Evolutionary conservation across 768 basidiomycete genomes (phyloP).

Genomic region (Sarcodon sp.): DNA sequence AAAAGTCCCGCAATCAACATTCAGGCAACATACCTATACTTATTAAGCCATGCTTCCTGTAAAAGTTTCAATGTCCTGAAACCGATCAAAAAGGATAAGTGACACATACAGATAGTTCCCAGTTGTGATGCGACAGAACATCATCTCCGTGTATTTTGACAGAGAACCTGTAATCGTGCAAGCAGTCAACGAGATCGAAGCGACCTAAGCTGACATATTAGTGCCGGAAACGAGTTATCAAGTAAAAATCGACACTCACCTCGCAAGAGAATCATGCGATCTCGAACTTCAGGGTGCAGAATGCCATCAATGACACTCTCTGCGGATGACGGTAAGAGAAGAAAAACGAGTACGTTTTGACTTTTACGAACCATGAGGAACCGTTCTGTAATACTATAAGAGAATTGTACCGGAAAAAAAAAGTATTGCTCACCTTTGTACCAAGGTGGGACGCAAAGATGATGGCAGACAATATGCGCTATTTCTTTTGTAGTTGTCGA

Average conservation of each 20-base stretch:
- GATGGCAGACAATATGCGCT: constrained; percentile 80
- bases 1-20: neutral
- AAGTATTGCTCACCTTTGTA: constrained; percentile 47
- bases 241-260: constrained; percentile 28
- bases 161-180: constrained; percentile 56
- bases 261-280: constrained; percentile 81
- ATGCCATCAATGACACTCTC: constrained; percentile 89
- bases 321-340: constrained; percentile 15
- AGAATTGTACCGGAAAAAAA: constrained; percentile 5
- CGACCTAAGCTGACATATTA: constrained; percentile 33
- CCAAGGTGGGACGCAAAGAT: constrained; percentile 76
- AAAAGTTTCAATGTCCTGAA: neutral
- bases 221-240: constrained; percentile 2
- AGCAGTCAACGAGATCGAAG: constrained; percentile 69
- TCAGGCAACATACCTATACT: neutral
- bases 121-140: constrained; percentile 77
- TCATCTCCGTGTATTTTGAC: constrained; percentile 84
- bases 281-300: constrained; percentile 80
- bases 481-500: constrained; percentile 83
- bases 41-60: neutral
- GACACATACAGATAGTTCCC: constrained; percentile 68
- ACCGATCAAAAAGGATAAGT: too few species aligned
- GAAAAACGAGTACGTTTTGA: neutral
- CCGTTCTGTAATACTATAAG: constrained; percentile 33
- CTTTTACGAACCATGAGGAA: constrained; percentile 60